phyloP scores from a whole-genome alignment of 2,329 filamentous ascomycete genomes.

The Fusarium proliferatum region DNA sequence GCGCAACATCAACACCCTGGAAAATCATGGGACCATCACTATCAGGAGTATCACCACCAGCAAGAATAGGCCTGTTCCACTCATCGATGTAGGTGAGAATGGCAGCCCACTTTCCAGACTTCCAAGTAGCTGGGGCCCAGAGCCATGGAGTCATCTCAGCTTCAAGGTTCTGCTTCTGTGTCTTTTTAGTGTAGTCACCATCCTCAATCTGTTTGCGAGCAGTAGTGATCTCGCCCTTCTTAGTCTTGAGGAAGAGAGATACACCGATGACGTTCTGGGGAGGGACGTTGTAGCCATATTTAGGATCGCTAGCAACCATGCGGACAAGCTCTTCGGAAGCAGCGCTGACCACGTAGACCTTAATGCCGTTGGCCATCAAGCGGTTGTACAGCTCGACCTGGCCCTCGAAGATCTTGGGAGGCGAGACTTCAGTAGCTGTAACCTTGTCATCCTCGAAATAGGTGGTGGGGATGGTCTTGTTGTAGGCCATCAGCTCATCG shows the following conservation, averaged over 20 bases:
- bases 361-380: slow-evolving; percentile 56
- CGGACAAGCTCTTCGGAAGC: slow-evolving; percentile 58
- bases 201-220: slow-evolving; percentile 54
- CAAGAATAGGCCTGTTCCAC: slow-evolving; percentile 57
- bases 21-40: slow-evolving; percentile 59
- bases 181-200: slow-evolving; percentile 49
- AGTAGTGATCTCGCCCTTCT: slow-evolving; percentile 48
- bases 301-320: slow-evolving; percentile 58
- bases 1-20: slow-evolving; percentile 55
- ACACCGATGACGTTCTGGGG: slow-evolving; percentile 58
- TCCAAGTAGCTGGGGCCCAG: slow-evolving; percentile 58
- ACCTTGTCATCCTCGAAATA: slow-evolving; percentile 52
- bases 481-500: slow-evolving; percentile 59
- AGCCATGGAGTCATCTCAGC: slow-evolving; percentile 54
- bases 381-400: slow-evolving; percentile 58
- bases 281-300: slow-evolving; percentile 58
- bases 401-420: slow-evolving; percentile 53
- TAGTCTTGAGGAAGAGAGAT: slow-evolving; percentile 51
- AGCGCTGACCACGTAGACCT: slow-evolving; percentile 57
- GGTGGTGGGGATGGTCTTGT: slow-evolving; percentile 50
- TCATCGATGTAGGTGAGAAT: slow-evolving; percentile 56
- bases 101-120: slow-evolving; percentile 57
- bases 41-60: slow-evolving; percentile 55
- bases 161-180: slow-evolving; percentile 50
- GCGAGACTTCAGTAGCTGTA: slow-evolving; percentile 44